Evolutionary conservation across 1,284 basidiomycete genomes (phyloP), one percentile per base, ranked within the genome.

Genomic region (Boletus sp.): DNA sequence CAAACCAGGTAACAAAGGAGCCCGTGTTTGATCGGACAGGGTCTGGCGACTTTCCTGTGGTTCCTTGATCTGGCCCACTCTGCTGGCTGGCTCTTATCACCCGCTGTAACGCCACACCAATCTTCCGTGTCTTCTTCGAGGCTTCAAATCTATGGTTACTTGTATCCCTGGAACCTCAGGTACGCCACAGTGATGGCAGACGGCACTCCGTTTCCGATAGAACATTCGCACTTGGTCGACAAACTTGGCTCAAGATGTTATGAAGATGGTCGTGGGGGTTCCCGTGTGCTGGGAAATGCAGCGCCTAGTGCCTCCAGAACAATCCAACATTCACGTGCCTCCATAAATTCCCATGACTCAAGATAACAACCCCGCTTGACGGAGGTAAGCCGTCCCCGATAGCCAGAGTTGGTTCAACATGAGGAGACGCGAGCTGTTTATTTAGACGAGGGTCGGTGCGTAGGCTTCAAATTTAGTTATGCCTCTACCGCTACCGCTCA

Each of bases 191-290:
- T n/a, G 20, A 36, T 31, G 7, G 20, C 5, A 41, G 22, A 5
- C 52, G 46, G 62, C 39, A 22, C 31, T 45, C 48, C 51, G 36
- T 55, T 51, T 50, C 49, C 35, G 51, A 51, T 42, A 36, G 48
- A 60, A 54, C 15, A 27, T 46, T n/a, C 3, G 13, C 11, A 8
- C n/a, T 20, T 24, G 16, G 13, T 43, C 18, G 5, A n/a, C 16
- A 22, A 45, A 27, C 33, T n/a, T 43, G 29, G n/a, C 36, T 51
- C 2, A 11, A 44, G n/a, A 16, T 24, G 15, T 6, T 37, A 27
- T 18, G 35, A 42, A 61, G 13, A 33, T 22, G 33, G 15, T 42
- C 45, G 50, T 39, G 53, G 41, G 33, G 44, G 16, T 39, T 42
- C n/a, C 35, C 24, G 24, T 51, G 44, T 43, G 51, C 42, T 45